Evolutionary conservation across 768 basidiomycete genomes (phyloP).

Genomic region (Clitopilus hobsonii): DNA sequence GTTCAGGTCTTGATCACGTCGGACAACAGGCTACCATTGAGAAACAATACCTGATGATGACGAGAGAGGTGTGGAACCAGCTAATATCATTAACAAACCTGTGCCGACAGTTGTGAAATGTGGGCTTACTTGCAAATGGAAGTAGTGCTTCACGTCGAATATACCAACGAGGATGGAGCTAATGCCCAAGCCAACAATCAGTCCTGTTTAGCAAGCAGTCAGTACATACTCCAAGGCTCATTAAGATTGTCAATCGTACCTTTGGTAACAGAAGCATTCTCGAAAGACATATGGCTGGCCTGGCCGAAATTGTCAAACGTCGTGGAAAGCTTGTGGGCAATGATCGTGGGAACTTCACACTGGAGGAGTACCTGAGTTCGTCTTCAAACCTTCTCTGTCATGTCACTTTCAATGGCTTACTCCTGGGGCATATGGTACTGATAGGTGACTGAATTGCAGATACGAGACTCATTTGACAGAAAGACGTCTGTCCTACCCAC

Average conservation of each 20-base stretch:
- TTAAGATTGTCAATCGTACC: conserved; percentile 33
- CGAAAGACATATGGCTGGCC: conserved; percentile 59
- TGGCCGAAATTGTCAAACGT: not conserved
- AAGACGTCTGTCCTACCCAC: not conserved
- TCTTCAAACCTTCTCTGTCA: not conserved
- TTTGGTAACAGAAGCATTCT: conserved; percentile 82
- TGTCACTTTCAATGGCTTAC: not conserved
- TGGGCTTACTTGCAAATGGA: conserved; percentile 69
- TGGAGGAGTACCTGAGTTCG: not conserved
- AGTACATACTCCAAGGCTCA: not conserved
- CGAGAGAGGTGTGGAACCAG: conserved; percentile 87
- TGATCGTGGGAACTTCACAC: not conserved
- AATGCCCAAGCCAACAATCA: conserved; percentile 70
- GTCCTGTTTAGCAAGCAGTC: conserved; percentile 38
- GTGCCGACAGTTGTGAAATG: conserved; percentile 6
- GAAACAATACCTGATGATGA: conserved; percentile 69
- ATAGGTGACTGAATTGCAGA: not conserved
- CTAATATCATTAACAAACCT: conserved; percentile 28
- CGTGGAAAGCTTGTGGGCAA: not conserved
- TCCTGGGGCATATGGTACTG: not conserved
- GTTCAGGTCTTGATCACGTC: conserved; percentile 25
- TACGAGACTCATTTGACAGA: not conserved
- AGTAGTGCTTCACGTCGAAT: conserved; percentile 85
- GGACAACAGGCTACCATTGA: conserved; percentile 5
- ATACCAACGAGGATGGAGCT: conserved; percentile 72